These are phyloP conservation scores for Sanghuangporus sanghuang DNA, from an alignment of 1,284 basidiomycete genomes.

Conservation along the genomic window DNA sequence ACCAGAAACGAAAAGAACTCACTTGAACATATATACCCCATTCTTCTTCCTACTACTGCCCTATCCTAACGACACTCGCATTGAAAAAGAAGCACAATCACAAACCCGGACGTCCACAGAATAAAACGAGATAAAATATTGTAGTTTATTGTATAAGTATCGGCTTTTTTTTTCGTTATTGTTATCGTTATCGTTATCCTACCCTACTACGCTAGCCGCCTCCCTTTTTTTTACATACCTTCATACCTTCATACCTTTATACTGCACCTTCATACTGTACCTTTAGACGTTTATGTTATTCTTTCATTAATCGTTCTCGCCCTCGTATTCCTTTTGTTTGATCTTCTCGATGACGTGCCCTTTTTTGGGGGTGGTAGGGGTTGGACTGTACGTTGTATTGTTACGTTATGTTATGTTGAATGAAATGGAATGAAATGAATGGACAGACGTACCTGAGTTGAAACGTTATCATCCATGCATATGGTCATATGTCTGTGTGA, in stretches of 20 bases:
- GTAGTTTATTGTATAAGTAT: neutral
- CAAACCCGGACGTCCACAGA: neutral
- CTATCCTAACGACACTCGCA: neutral
- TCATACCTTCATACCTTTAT: no score
- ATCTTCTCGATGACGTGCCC: no score
- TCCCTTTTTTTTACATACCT: neutral
- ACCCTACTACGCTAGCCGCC: neutral
- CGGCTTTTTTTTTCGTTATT: neutral
- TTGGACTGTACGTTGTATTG: no score
- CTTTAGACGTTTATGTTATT: neutral
- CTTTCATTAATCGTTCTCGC: no score
- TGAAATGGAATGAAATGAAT: no score
- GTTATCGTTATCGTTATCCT: slow-evolving; percentile 18
- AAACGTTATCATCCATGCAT: no score
- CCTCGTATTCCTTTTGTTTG: no score
- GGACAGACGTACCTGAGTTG: no score
- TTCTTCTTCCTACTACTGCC: neutral
- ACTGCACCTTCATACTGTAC: neutral
- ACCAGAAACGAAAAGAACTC: neutral
- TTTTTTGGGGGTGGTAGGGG: no score
- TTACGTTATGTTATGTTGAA: no score
- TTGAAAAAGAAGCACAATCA: neutral
- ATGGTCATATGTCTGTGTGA: no score
- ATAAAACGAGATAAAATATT: neutral
- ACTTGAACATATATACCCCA: neutral